Evolutionary conservation across 2,329 filamentous ascomycete species (phyloP).

Genomic region (Epichloe baconii): DNA sequence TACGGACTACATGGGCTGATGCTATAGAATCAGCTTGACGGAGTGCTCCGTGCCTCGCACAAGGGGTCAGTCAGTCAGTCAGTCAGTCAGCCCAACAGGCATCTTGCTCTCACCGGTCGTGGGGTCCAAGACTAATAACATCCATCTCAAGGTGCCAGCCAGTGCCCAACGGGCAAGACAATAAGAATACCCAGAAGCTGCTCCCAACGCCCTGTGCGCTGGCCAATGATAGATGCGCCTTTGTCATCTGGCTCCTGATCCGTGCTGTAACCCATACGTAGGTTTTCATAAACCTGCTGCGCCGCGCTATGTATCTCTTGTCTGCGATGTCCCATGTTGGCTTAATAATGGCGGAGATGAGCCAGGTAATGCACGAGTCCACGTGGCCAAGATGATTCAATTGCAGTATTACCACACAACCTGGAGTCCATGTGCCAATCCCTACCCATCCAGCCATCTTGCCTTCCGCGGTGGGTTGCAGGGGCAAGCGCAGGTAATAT

Average conservation of each 20-base stretch:
- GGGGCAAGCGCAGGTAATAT: background rate
- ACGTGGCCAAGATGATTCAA: conserved; percentile 2
- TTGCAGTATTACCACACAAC: background rate
- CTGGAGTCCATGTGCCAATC: conserved; percentile 57
- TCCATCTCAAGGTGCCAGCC: background rate
- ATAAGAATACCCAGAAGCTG: background rate
- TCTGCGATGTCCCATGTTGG: background rate
- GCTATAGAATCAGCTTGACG: background rate
- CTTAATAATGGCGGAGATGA: background rate
- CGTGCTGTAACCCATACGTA: background rate
- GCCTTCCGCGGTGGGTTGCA: background rate
- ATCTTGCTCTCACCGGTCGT: conserved; percentile 6
- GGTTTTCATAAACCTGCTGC: background rate
- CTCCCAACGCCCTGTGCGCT: background rate
- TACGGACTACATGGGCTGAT: background rate
- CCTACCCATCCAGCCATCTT: background rate
- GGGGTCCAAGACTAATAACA: conserved; percentile 1
- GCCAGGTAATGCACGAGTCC: background rate
- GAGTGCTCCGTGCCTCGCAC: conserved; percentile 4
- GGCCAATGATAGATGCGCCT: background rate
- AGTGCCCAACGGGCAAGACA: background rate
- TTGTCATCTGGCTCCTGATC: background rate
- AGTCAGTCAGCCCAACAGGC: conserved; percentile 1
- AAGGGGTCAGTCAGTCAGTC: background rate
- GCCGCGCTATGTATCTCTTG: background rate